Evolutionary conservation across 495 filamentous ascomycete genomes (phyloP), one percentile per base, ranked within the genome.

Genomic region (Chaetomium tenue): DNA sequence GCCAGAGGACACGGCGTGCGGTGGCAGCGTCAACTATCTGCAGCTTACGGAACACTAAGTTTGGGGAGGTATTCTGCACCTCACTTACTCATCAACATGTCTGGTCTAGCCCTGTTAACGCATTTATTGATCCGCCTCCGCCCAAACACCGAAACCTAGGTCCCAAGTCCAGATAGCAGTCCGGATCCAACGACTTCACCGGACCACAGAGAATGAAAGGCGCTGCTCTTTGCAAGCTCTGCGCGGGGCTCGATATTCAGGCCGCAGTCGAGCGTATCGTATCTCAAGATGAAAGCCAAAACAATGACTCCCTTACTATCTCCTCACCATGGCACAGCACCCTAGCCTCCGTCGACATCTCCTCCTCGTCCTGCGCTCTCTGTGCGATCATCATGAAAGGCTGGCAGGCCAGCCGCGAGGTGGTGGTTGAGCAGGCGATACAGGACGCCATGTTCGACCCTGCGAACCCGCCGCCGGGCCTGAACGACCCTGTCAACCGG

Each of bases 341-440:
- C 9, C 40, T 68, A 20, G 46, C 47, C 28, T 65, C 53, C 39
- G 66, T 72, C 26, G 46, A 61, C n/a, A 18, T 18, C 23, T 70
- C 68, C 6, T 57, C 70, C 6, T 5, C 53, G 2, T 56, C 64
- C 1, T 72, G 68, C 51, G 25, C 30, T 2, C 61, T 72, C 12
- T 72, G 68, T 26, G n/a, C 48, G 3, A 6, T 63, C 3, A 23
- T 72, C 53, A 50, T 62, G 42, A 58, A 61, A 18, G 70, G 68
- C 0, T 72, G 70, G 70, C 20, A 50, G n/a, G 18, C 56, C n/a
- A 63, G 58, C 50, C 65, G 70, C 37, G 30, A 51, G 7, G 25
- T 47, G 37, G 61, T 68, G 12, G 57, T 63, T 22, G 61, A 62
- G n/a, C 40, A 39, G 3, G 44, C 44, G 6, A 40, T 28, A 5